Evolutionary conservation across 768 basidiomycete genomes (phyloP), one percentile per base, ranked within the genome.

Genomic region (Collybia nuda): DNA sequence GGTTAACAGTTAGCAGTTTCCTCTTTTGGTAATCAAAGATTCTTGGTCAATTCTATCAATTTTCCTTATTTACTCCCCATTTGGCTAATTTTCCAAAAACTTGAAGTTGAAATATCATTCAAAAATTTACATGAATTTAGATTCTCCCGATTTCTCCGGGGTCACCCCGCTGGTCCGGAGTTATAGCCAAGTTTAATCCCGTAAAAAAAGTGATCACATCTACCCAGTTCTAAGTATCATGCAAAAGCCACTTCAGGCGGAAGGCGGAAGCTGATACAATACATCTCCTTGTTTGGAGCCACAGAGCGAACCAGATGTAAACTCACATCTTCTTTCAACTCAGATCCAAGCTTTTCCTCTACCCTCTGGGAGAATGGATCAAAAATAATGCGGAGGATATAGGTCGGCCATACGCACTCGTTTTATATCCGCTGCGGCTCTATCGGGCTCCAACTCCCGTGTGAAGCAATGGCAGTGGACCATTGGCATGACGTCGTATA

Each of bases 391-490:
- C 35, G 19, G 32, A 50, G 41, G 43, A 48, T 26, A 21, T 50
- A 37, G 47, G 45, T 15, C 18, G 28, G 17, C 38, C 7, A 19
- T 35, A 67, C 87, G 54, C 62, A 95, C 96, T 80, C 85, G 67
- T 52, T 76, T 78, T 62, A 98, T 93, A 67, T 99, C 95, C 46
- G 56, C 67, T 63, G 86, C 78, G 3, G 93, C 93, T 44, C 71
- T 75, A 17, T 78, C 78, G 32, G 65, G 68, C 36, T 91, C 91
- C 18, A 85, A 57, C 66, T 94, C 92, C 47, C 91, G 83, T 23
- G 94, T 93, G 69, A 99, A 99, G 71, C 95, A 98, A 66, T 99
- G 87, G 56, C 92, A 95, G 64, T 99, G 97, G 14, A 99, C 77
- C 78, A 92, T 82, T 1, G 97, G 96, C 86, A 96, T 85, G 55